Evolutionary conservation across 768 basidiomycete genomes (phyloP).

Genomic region (Serendipita sp.): DNA sequence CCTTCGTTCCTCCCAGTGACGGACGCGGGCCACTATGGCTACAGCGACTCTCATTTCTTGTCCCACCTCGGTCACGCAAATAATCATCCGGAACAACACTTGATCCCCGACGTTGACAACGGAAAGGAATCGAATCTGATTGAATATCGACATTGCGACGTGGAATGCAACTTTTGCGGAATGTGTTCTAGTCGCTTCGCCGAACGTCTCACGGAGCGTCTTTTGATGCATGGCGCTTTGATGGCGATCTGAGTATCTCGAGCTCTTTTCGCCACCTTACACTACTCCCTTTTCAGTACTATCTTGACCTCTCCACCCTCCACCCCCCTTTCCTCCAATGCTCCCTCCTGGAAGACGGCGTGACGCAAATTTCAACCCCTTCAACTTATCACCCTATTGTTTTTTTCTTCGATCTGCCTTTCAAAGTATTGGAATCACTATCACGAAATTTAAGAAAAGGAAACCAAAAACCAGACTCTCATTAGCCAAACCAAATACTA

Average conservation of each 20-base stretch:
- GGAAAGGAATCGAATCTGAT: not conserved
- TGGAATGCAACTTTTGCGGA: not conserved
- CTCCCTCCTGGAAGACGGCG: not conserved
- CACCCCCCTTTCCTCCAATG: not conserved
- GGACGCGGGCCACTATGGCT: not conserved
- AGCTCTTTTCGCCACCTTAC: not conserved
- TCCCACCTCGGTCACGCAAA: not conserved
- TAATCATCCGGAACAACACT: not conserved
- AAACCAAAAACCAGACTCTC: not conserved
- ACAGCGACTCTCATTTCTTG: not conserved
- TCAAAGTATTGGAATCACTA: not conserved
- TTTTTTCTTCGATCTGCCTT: not conserved
- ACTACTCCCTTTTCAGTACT: not conserved
- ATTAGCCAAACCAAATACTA: not conserved
- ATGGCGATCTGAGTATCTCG: not conserved
- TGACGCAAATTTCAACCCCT: not conserved
- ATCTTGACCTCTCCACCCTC: not conserved
- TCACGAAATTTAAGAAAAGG: not conserved
- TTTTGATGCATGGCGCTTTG: slow-evolving; percentile 5
- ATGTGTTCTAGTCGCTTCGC: slow-evolving; percentile 5
- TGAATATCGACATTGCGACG: slow-evolving; percentile 2
- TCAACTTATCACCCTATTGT: not conserved
- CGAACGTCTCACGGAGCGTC: slow-evolving; percentile 5
- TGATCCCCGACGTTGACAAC: not conserved
- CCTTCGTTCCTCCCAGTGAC: not conserved